Evolutionary conservation across 2,329 filamentous ascomycete genomes (phyloP).

Genomic region (Ophiostoma ips): DNA sequence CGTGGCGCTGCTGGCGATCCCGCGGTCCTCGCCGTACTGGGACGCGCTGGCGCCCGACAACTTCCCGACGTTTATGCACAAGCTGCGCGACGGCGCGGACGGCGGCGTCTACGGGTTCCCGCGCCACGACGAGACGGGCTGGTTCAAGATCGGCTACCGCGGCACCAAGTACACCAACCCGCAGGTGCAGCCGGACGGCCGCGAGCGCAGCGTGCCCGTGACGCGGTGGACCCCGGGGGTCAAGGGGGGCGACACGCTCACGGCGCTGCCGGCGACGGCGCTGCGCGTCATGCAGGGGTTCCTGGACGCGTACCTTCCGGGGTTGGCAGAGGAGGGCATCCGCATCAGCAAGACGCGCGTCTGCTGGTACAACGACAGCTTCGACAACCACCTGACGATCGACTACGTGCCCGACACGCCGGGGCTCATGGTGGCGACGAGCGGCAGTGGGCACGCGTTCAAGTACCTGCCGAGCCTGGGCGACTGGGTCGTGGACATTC

Average conservation of each 20-base stretch:
- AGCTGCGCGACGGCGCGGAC: constrained; percentile 12
- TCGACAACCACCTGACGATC: constrained; percentile 23
- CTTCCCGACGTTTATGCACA: constrained; percentile 20
- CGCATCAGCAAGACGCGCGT: constrained; percentile 22
- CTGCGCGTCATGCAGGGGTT: constrained; percentile 18
- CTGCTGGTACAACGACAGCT: constrained; percentile 24
- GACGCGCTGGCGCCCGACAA: constrained; percentile 26
- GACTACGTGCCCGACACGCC: constrained; percentile 20
- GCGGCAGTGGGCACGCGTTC: constrained; percentile 18
- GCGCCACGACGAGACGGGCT: constrained; percentile 12
- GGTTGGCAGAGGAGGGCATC: constrained; percentile 23
- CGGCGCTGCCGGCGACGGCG: constrained; percentile 10
- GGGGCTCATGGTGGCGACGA: constrained; percentile 6
- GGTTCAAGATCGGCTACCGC: constrained; percentile 19
- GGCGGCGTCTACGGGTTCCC: constrained; percentile 19
- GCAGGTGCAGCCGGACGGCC: constrained; percentile 20
- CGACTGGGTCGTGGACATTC: constrained; percentile 28
- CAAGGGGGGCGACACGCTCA: constrained; percentile 10
- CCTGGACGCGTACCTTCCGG: constrained; percentile 27
- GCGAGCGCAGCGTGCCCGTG: constrained; percentile 24
- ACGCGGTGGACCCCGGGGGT: constrained; percentile 28
- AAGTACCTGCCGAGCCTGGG: constrained; percentile 20
- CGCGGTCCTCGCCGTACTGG: constrained; percentile 22
- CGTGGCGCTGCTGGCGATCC: constrained; percentile 30
- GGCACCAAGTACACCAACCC: constrained; percentile 27